These are phyloP conservation scores for Pythium scleroteichum DNA, from an alignment of 352 stramenopile species.

Conservation along the genomic window DNA sequence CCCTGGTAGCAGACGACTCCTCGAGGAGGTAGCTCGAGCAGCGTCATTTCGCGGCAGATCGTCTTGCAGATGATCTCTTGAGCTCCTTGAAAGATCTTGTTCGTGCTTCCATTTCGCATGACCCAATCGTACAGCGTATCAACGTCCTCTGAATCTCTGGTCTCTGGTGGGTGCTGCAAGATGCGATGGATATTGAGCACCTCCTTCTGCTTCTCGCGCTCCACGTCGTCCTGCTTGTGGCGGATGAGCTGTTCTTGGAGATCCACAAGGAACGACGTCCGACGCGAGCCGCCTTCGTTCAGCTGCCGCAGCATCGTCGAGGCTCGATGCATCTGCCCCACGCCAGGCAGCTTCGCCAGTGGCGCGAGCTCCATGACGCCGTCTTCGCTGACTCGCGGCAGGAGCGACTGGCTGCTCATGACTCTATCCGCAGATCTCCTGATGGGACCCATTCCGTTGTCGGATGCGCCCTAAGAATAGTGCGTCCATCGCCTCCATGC, in stretches of 20 bases:
- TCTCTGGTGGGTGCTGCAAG: slow-evolving; percentile 44
- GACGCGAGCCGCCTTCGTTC: slow-evolving; percentile 7
- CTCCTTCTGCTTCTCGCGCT: slow-evolving; percentile 48
- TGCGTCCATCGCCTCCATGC: no score
- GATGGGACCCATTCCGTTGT: no score
- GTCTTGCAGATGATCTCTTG: slow-evolving; percentile 89
- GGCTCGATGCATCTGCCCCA: neutral
- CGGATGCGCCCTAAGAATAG: neutral
- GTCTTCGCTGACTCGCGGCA: slow-evolving; percentile 7
- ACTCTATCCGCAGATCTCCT: neutral
- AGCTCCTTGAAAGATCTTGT: slow-evolving; percentile 78
- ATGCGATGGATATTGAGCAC: slow-evolving; percentile 57
- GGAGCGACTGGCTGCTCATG: slow-evolving; percentile 5
- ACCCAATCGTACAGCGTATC: slow-evolving; percentile 82
- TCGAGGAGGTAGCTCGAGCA: slow-evolving; percentile 59
- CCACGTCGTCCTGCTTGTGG: slow-evolving; percentile 43
- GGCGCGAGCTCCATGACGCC: neutral
- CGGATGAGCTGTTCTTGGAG: slow-evolving; percentile 60
- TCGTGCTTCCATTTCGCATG: slow-evolving; percentile 77
- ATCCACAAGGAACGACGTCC: slow-evolving; percentile 46
- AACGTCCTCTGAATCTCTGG: slow-evolving; percentile 54
- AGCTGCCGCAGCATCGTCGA: slow-evolving; percentile 20
- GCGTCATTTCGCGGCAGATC: slow-evolving; percentile 86
- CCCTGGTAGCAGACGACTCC: slow-evolving; percentile 81
- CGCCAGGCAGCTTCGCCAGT: neutral